phyloP scores from a whole-genome alignment of 768 basidiomycete genomes.

The Dentipellis sp. region DNA sequence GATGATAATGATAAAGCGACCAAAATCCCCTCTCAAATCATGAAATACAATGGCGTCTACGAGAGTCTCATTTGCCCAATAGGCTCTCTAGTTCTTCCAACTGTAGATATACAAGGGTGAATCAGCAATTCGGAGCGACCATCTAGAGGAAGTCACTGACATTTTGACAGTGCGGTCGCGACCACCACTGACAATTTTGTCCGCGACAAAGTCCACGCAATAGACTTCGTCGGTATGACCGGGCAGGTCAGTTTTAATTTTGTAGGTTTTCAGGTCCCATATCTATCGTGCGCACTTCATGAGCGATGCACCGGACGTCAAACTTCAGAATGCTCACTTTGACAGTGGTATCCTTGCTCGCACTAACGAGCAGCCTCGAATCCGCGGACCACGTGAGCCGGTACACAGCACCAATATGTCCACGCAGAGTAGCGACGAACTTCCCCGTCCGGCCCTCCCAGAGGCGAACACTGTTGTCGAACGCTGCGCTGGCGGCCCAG shows the following conservation, averaged over 20 bases:
- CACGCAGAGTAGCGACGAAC: constrained; percentile 84
- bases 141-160: constrained; percentile 35
- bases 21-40: too few relatives aligned
- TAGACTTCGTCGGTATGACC: constrained; percentile 98
- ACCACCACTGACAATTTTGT: constrained; percentile 98
- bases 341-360: constrained; percentile 92
- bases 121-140: neutral
- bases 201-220: constrained; percentile 97
- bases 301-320: neutral
- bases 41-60: too few relatives aligned
- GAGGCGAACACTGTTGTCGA: constrained; percentile 83
- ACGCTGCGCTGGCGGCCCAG: constrained; percentile 85
- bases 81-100: constrained; percentile 12
- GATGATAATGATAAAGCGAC: too few relatives aligned
- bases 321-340: constrained; percentile 48
- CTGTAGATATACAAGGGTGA: neutral
- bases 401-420: constrained; percentile 93
- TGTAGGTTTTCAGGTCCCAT: constrained; percentile 95
- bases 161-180: constrained; percentile 89
- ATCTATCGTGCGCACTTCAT: constrained; percentile 42
- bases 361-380: constrained; percentile 83
- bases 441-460: constrained; percentile 86
- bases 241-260: constrained; percentile 88
- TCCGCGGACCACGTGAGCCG: constrained; percentile 94
- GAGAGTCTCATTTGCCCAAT: neutral